Percentiles rank a stretch among this genome's conserved stretches.
Evolutionary conservation across 1,284 basidiomycete species (phyloP).

Genomic region (Phylloboletellus chloephorus): DNA sequence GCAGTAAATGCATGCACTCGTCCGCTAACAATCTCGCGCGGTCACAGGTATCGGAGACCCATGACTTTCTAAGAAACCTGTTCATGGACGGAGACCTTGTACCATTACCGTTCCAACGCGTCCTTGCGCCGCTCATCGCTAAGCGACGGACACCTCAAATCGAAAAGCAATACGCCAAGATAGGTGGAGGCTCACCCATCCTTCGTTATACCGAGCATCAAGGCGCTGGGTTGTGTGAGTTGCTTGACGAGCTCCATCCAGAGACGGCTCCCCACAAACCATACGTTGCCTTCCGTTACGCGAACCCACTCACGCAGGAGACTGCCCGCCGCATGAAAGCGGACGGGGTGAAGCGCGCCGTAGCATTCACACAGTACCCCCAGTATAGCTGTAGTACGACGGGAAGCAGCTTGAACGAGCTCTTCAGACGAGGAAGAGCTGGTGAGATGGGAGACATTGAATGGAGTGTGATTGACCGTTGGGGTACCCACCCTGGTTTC

Average conservation of each 20-base stretch:
- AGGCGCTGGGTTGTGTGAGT: slow-evolving; percentile 83
- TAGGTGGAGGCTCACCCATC: slow-evolving; percentile 98
- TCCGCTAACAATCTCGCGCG: slow-evolving; percentile 3
- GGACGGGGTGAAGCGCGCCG: slow-evolving; percentile 88
- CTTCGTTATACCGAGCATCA: slow-evolving; percentile 86
- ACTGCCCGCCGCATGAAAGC: slow-evolving; percentile 80
- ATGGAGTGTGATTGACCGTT: slow-evolving; percentile 98
- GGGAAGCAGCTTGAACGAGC: slow-evolving; percentile 93
- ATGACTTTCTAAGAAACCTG: slow-evolving; percentile 88
- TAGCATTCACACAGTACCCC: slow-evolving; percentile 98
- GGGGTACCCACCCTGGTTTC: slow-evolving; percentile 93
- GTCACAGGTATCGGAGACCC: slow-evolving; percentile 73
- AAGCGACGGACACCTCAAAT: slow-evolving; percentile 90
- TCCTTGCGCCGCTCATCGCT: slow-evolving; percentile 88
- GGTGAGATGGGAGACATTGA: slow-evolving; percentile 64
- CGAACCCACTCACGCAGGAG: slow-evolving; percentile 82
- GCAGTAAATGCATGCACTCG: not conserved
- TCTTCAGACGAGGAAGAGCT: slow-evolving; percentile 63
- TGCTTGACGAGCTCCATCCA: slow-evolving; percentile 93
- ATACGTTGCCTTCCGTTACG: slow-evolving; percentile 95
- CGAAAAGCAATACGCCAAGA: slow-evolving; percentile 89
- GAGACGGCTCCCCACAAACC: slow-evolving; percentile 92
- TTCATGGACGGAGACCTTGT: slow-evolving; percentile 97
- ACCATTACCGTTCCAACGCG: slow-evolving; percentile 87
- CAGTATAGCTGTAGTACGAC: slow-evolving; percentile 99